Base-by-base conservation (phyloP, 345 rosid genomes). In the Laguncularia racemosa region DNA sequence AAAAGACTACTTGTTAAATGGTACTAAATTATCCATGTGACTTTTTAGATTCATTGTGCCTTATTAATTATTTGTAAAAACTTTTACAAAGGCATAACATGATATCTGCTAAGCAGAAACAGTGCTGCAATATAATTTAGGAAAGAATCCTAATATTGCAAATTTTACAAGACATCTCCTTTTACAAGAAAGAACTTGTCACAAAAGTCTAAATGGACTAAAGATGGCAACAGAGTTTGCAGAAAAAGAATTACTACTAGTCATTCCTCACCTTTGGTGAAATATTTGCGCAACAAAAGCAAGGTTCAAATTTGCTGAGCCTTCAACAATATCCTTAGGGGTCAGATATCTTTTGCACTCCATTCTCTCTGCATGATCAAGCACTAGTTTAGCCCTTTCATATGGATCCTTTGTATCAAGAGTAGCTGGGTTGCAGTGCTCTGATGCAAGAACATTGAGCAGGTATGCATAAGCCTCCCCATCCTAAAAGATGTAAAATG, bases 221-320 rank as follows among this genome's bases (percentile, higher is more conserved):
- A 4, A 12, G 38, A 57, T 44, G 28, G 56, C 19, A 45, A 50
- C 20, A 59, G 57, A 48, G 48, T 13, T 14, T 20, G 5, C 16
- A 18, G 43, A 18, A 53, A 3, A 19, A 20, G 14, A 17, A 0
- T 0, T 52, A 61, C 43, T 23, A 40, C 46, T n/a, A 12, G 48
- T 56, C 16, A 15, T 33, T 67, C 65, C 66, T 56, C 62, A 91
- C 96, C 98, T 86, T 68, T 78, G 76, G 53, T 89, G 96, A 74
- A 92, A 92, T 59, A 92, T 86, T 61, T 86, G 95, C 26, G 95
- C 98, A 53, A 86, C 84, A 50, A 92, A 88, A 4, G 93, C 96
- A 26, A 92, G 95, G 75, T 92, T 92, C 69, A 92, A 66, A 70
- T 80, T 92, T 50, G 95, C 20, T 17, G 82, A 84, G 54, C 98